Evolutionary conservation across 23 red algal genomes (phyloP).

Genomic region (Cyanidiococcus yangmingshanensis): DNA sequence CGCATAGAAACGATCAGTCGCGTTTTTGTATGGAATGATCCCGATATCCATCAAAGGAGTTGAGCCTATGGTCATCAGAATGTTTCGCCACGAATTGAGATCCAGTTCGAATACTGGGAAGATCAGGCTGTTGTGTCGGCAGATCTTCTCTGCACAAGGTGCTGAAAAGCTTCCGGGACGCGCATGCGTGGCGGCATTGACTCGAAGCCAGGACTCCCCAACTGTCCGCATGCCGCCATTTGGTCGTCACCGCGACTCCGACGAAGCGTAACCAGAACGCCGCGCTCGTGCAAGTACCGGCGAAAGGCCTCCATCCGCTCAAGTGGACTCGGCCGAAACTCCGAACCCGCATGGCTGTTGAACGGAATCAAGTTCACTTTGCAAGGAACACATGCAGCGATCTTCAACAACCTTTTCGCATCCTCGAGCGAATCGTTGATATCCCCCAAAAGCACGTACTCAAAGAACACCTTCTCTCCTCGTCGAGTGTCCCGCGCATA

Average conservation of each 20-base stretch:
- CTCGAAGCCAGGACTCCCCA: slow-evolving; percentile 41
- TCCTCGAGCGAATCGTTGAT: slow-evolving; percentile 84
- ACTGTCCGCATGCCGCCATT: slow-evolving; percentile 97
- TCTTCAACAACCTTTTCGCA: slow-evolving; percentile 54
- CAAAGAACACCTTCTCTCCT: slow-evolving; percentile 69
- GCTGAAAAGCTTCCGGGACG: slow-evolving; percentile 44
- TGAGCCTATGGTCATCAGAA: too few species aligned
- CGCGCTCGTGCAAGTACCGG: slow-evolving; percentile 48
- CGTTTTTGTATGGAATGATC: too few species aligned
- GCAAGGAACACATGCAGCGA: slow-evolving; percentile 70
- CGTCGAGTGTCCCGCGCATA: slow-evolving; percentile 34
- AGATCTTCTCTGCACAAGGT: too few species aligned
- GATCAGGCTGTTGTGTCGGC: too few species aligned
- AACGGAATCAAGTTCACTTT: slow-evolving; percentile 99
- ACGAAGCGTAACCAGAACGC: slow-evolving; percentile 68
- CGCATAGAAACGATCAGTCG: too few species aligned
- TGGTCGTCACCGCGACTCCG: slow-evolving; percentile 75
- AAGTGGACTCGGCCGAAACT: slow-evolving; percentile 48
- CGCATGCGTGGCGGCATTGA: slow-evolving; percentile 44
- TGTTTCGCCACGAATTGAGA: too few species aligned
- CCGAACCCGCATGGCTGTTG: slow-evolving; percentile 67
- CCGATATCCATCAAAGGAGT: too few species aligned
- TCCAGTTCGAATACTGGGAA: too few species aligned
- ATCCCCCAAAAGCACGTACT: slow-evolving; percentile 80
- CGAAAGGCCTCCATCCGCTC: slow-evolving; percentile 51